Evolutionary conservation across 805 yeast genomes (phyloP), one percentile per base, ranked within the genome.

Genomic region (Cephaloascus albidus): DNA sequence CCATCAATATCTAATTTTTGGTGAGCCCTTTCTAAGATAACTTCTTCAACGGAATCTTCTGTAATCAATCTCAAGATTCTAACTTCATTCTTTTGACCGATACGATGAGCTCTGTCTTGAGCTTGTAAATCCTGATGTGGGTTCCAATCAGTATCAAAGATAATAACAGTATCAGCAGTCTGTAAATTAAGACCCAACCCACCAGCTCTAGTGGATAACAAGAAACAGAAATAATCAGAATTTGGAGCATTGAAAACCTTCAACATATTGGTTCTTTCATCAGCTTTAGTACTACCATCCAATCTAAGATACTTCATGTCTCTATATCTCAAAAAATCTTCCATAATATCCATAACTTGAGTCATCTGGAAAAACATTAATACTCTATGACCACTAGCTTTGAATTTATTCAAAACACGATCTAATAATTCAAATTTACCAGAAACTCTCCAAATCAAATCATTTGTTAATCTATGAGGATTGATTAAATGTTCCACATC

Each of bases 81-180:
- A 41, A 85, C 94, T 57, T 85, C 94, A 56, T 85, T 85, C 69
- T 84, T 85, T 54, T 85, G 94, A 35, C 94, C 94, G 57, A 85
- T 85, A 70, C 94, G 76, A 58, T 85, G 94, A 1, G 94, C 94
- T 67, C 94, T 72, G 60, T 85, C 94, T 60, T 85, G 94, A 1
- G 93, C 94, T 58, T 85, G 94, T 53, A 85, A 74, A 76, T 85
- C 94, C 60, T 85, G 94, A 63, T 85, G 94, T 6, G 94, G 94
- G 54, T 85, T 85, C 94, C 94, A 85, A 63, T 85, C 94, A 14
- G 90, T 82, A 57, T 85, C 94, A 55, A 84, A 85, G 45, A 85
- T 85, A 45, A 85, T 78, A 42, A 85, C 94, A 0, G 94, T 85
- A 55, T 85, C 94, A 3, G 94, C 94, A 19, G 89, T 83, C 63